Conservation (phyloP, 169 alveolate species). For the Plasmodium malariae region DNA sequence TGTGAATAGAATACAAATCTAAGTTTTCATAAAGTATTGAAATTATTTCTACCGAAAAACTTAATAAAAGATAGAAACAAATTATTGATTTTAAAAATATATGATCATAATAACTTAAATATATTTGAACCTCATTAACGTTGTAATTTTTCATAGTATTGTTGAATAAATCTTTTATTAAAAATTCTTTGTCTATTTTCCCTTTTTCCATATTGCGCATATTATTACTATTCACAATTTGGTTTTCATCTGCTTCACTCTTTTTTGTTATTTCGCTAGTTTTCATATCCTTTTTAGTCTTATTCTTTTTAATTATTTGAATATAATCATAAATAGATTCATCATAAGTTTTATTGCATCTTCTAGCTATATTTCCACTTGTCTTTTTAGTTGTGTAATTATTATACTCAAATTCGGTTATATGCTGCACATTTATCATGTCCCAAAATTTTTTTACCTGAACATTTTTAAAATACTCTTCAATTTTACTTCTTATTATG, state of each 20-base stretch:
- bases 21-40: conserved; percentile 38
- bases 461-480: conserved; percentile 67
- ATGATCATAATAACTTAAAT: conserved; percentile 56
- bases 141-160: conserved; percentile 31
- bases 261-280: conserved; percentile 15
- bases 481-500: conserved; percentile 40
- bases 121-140: conserved; percentile 34
- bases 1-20: conserved; percentile 42
- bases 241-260: background rate
- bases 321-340: conserved; percentile 68
- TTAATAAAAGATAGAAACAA: conserved; percentile 49
- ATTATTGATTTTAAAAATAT: conserved; percentile 55
- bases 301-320: conserved; percentile 41
- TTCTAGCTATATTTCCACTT: background rate
- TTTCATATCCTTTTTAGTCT: conserved; percentile 28
- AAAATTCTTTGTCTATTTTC: conserved; percentile 34
- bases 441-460: conserved; percentile 68
- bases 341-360: background rate
- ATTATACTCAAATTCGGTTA: conserved; percentile 58
- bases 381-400: background rate
- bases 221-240: background rate
- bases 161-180: conserved; percentile 46
- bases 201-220: background rate
- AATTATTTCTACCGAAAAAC: conserved; percentile 45
- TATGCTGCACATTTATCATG: conserved; percentile 25